Conservation (phyloP, 179 eudicot genomes). For the Dionaea muscipula region DNA sequence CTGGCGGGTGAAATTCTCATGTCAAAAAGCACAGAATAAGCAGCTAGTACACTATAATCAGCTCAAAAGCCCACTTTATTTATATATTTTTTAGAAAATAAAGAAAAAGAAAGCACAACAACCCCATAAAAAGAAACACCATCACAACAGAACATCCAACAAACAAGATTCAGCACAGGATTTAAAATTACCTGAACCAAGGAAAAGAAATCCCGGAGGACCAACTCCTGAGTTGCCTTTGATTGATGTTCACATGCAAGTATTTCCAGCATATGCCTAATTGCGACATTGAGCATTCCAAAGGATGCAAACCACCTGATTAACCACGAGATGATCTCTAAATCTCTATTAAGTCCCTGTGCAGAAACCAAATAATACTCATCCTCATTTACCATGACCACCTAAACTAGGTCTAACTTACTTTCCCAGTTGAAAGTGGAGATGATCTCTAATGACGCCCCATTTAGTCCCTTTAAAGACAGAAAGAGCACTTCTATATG, state of each 20-base stretch:
- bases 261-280: constrained; percentile 71
- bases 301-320: constrained; percentile 88
- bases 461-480: constrained; percentile 75
- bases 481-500: constrained; percentile 76
- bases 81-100: too few relatives aligned
- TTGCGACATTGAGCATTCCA: constrained; percentile 74
- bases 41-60: too few relatives aligned
- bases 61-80: too few relatives aligned
- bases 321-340: neutral
- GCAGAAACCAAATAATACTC: constrained; percentile 2
- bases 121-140: neutral
- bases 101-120: too few relatives aligned
- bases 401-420: constrained; percentile 24
- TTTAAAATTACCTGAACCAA: constrained; percentile 60
- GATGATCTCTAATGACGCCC: constrained; percentile 80
- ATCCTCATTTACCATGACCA: constrained; percentile 1
- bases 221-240: constrained; percentile 72
- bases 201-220: constrained; percentile 69
- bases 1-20: too few relatives aligned
- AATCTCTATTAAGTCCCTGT: too few relatives aligned
- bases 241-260: constrained; percentile 89
- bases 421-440: constrained; percentile 91
- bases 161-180: constrained; percentile 6
- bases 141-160: neutral
- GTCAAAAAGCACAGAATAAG: too few relatives aligned